Evolutionary conservation across 495 filamentous ascomycete genomes (phyloP).

Genomic region (Pseudoneurospora amorphoporcata): DNA sequence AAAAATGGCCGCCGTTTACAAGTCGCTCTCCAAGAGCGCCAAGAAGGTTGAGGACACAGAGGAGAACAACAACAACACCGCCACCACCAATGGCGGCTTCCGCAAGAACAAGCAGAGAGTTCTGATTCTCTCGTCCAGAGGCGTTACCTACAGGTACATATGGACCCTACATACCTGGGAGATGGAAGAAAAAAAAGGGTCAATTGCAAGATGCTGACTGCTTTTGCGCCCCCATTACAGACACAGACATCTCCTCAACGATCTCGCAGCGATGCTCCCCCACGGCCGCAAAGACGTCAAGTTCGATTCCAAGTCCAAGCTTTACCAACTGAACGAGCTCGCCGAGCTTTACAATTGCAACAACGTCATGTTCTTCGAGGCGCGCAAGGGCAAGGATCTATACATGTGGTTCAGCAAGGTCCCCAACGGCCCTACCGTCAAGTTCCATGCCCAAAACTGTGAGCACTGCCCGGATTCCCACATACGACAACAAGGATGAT

Average conservation of each 20-base stretch:
- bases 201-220: slow-evolving; percentile 1
- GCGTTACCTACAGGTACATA: slow-evolving; percentile 74
- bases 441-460: slow-evolving; percentile 67
- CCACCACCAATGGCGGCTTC: slow-evolving; percentile 27
- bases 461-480: slow-evolving; percentile 1
- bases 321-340: slow-evolving; percentile 88
- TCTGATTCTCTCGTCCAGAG: slow-evolving; percentile 79
- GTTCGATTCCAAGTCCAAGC: slow-evolving; percentile 89
- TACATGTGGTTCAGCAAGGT: slow-evolving; percentile 91
- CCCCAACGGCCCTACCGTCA: slow-evolving; percentile 90
- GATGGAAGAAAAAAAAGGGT: neutral
- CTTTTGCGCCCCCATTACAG: slow-evolving; percentile 28
- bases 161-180: neutral
- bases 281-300: slow-evolving; percentile 93
- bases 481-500: neutral
- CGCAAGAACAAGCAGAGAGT: slow-evolving; percentile 66
- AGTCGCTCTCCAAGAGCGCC: slow-evolving; percentile 67
- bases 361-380: slow-evolving; percentile 94
- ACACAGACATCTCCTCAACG: slow-evolving; percentile 86
- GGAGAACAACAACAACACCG: slow-evolving; percentile 18
- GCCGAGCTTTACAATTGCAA: slow-evolving; percentile 99
- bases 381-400: slow-evolving; percentile 84
- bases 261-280: slow-evolving; percentile 79
- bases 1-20: slow-evolving; percentile 90
- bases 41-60: slow-evolving; percentile 22